Conservation (phyloP, 257 asterid genomes). For the Cinchona pubescens region DNA sequence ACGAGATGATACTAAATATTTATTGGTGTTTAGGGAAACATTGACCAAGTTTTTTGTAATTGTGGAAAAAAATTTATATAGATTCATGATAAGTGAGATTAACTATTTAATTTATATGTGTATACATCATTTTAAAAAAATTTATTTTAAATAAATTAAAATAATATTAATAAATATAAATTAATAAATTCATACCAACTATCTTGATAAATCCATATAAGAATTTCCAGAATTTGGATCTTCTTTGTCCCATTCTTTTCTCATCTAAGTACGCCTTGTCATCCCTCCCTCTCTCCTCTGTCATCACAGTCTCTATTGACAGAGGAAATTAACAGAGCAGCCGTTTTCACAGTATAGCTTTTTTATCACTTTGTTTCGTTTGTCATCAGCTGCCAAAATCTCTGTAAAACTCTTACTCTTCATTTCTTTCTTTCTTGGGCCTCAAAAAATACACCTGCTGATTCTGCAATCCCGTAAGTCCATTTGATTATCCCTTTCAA, state of each 20-base stretch:
- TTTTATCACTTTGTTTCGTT: constrained; percentile 9
- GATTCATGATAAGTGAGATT: too few species aligned
- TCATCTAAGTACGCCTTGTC: constrained; percentile 25
- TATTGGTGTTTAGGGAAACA: too few species aligned
- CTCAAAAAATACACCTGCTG: constrained; percentile 3
- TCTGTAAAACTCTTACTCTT: constrained; percentile 14
- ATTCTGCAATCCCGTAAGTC: not conserved
- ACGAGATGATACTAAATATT: too few species aligned
- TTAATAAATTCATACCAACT: too few species aligned
- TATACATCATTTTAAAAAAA: too few species aligned
- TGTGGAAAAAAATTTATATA: too few species aligned
- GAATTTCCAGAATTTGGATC: too few species aligned
- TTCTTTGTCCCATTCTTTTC: constrained; percentile 25
- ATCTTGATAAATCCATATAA: too few species aligned
- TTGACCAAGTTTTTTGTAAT: too few species aligned
- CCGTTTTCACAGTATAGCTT: constrained; percentile 56
- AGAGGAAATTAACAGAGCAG: constrained; percentile 44
- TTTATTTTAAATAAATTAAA: too few species aligned
- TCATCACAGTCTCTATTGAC: constrained; percentile 15
- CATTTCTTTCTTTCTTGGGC: constrained; percentile 25
- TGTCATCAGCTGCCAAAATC: constrained; percentile 30
- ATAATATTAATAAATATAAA: too few species aligned
- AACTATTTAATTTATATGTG: too few species aligned
- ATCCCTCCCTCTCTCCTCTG: constrained; percentile 16
- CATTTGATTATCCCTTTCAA: constrained; percentile 35